Base-by-base conservation (phyloP, 2,329 filamentous ascomycete genomes). In the Arthrobotrys sinensis region DNA sequence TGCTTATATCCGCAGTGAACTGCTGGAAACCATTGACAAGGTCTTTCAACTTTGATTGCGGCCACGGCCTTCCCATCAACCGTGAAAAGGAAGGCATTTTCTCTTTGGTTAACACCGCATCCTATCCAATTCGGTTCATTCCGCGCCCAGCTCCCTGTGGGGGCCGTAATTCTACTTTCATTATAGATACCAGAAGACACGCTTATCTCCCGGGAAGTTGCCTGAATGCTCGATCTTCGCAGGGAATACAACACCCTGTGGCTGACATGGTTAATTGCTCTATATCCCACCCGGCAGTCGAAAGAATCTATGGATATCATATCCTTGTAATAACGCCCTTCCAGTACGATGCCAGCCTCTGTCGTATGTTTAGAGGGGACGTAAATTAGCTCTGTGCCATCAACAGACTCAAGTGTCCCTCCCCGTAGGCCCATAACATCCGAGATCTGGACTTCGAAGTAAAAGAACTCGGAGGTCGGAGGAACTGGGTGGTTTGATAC, bases 401-500 rank as follows among this genome's bases (percentile, higher is more conserved):
- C 2, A 28, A 2, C 2, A 28, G 4, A 4, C 14, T 34, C 4
- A 34, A 40, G 16, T 7, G n/a, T 21, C 19, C 34, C 36, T 34
- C 32, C 34, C 5, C 6, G 12, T 43, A n/a, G 24, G 52, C 11
- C 24, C 3, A 11, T 10, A 7, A 21, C 11, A 6, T 66, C n/a
- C 16, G 62, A 7, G 12, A 66, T 10, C n/a, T 48, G 43, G 1
- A 66, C 14, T 45, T 67, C 64, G 19, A 67, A 67, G 36, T 67
- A 67, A 36, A 67, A 67, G 8, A 19, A 14, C 14, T 40, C 36
- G 16, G 36, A 48, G 1, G 45, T 19, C 11, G 43, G 55, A 8
- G 67, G 67, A 6, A 71, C 45, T 1, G 67, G 67, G 36, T 71
- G 67, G 46, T 71, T 53, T 4, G 67, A 52, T 40, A 66, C 6